phyloP scores from a whole-genome alignment of 2,329 filamentous ascomycete species.

The Fusarium praegraminearum region DNA sequence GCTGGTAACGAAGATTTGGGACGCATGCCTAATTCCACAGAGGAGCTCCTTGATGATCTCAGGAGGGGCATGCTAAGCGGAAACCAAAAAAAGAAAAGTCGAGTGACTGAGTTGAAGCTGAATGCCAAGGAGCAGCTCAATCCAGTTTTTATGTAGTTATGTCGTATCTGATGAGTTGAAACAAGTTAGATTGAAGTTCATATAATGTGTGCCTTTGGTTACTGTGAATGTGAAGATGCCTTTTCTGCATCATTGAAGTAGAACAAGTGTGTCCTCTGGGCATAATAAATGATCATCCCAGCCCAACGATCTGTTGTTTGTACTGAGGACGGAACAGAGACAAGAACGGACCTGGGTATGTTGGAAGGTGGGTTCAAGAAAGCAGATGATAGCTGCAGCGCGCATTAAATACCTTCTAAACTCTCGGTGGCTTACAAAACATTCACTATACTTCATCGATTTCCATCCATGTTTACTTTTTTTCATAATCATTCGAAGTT shows the following conservation, averaged over 20 bases:
- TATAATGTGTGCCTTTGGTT: not conserved
- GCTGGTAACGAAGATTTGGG: constrained; percentile 52
- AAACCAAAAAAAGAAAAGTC: constrained; percentile 51
- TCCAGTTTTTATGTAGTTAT: constrained; percentile 59
- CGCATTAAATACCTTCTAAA: not conserved
- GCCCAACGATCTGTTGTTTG: not conserved
- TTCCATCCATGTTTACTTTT: not conserved
- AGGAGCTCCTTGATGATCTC: constrained; percentile 45
- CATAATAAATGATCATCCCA: not conserved
- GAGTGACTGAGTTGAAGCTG: constrained; percentile 54
- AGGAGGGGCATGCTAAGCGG: constrained; percentile 50
- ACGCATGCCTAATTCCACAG: constrained; percentile 46
- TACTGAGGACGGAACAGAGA: not conserved
- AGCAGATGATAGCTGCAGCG: not conserved
- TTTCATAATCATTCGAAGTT: not conserved
- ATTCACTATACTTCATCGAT: not conserved
- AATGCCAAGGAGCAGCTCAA: constrained; percentile 54
- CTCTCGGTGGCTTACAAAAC: not conserved
- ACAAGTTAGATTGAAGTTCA: constrained; percentile 52
- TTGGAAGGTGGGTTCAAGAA: not conserved
- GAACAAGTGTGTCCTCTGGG: not conserved
- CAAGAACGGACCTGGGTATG: not conserved
- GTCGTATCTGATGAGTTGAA: constrained; percentile 58
- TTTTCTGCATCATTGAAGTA: too few relatives aligned
- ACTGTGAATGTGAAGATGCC: not conserved